Base-by-base conservation (phyloP, 2,329 filamentous ascomycete species). In the Tolypocladium album region DNA sequence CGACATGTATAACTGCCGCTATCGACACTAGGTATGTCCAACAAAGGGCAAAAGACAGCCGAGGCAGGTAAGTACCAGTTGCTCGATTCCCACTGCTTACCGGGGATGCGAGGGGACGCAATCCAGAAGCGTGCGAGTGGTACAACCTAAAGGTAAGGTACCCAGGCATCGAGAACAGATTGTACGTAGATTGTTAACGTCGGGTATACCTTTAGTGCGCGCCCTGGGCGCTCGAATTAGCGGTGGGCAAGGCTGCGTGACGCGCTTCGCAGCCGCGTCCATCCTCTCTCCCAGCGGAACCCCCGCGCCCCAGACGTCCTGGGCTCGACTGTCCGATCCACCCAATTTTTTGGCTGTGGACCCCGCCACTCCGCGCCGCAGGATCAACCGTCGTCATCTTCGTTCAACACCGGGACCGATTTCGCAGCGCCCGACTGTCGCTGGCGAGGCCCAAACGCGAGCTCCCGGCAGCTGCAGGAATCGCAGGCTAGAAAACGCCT, bases 341-440 rank as follows among this genome's bases (percentile, higher is more conserved):
- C 50, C 50, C 50, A 38, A 34, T 8, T n/a, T 53, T 31, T 36
- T 53, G 31, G 31, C 27, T 5, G 12, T 38, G 31, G 31, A 22
- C 59, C 61, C 61, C 57, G 57, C 63, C 58, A 57, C 61, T 63
- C 58, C 61, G 50, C 40, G 60, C 27, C 55, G 45, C 42, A 65
- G 64, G 62, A 60, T 58, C 64, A 56, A 58, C 59, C 60, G 52
- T 53, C 60, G 52, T 53, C 57, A 53, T 63, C 63, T 45, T 57
- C 36, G 36, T 38, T 8, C 53, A 57, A 47, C 47, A 40, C 50
- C 40, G 47, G 52, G 40, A 27, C 56, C 27, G 15, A 57, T n/a
- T 58, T 55, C 59, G 43, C 39, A 58, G 47, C 52, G 59, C 45
- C 57, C 59, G 53, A 12, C 60, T 57, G 36, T 57, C 45, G 47